Percentiles rank a stretch among this genome's conserved stretches.
Evolutionary conservation across 805 yeast species (phyloP).

Genomic region (Phaffomyces antillensis): DNA sequence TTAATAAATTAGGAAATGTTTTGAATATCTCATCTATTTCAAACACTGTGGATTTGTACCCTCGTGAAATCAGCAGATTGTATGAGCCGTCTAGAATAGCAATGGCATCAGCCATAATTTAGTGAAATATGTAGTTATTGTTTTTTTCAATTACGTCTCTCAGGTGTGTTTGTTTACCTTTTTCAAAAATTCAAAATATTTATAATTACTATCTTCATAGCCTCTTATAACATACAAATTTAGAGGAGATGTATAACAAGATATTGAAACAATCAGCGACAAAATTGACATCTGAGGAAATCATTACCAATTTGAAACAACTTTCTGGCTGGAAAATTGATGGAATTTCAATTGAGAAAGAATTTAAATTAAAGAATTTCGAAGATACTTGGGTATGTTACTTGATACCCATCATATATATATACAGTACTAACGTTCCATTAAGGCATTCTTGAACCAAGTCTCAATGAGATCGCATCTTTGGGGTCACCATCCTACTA

Average conservation of each 20-base stretch:
- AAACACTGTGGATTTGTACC: constrained; percentile 1
- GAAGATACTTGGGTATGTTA: constrained; percentile 52
- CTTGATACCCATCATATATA: no score
- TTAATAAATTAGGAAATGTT: neutral
- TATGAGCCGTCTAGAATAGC: constrained; percentile 7
- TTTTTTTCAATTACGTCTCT: neutral
- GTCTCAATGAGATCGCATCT: constrained; percentile 52
- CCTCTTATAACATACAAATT: no score
- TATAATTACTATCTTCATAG: no score
- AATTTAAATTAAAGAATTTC: constrained; percentile 40
- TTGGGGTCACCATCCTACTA: constrained; percentile 65
- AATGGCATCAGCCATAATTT: constrained; percentile 9
- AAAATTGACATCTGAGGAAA: constrained; percentile 20
- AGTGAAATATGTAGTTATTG: neutral
- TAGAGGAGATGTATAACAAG: constrained; percentile 33
- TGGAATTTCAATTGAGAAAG: constrained; percentile 23
- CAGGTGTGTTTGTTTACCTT: neutral
- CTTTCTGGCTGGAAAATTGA: constrained; percentile 22
- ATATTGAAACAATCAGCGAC: constrained; percentile 26
- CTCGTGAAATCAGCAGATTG: constrained; percentile 2
- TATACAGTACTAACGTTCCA: neutral
- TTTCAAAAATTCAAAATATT: neutral
- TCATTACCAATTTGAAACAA: constrained; percentile 15
- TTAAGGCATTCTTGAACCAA: constrained; percentile 39
- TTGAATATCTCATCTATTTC: constrained; percentile 21